Evolutionary conservation across 495 filamentous ascomycete species (phyloP).

Genomic region (Hypoxylon lenormandii): DNA sequence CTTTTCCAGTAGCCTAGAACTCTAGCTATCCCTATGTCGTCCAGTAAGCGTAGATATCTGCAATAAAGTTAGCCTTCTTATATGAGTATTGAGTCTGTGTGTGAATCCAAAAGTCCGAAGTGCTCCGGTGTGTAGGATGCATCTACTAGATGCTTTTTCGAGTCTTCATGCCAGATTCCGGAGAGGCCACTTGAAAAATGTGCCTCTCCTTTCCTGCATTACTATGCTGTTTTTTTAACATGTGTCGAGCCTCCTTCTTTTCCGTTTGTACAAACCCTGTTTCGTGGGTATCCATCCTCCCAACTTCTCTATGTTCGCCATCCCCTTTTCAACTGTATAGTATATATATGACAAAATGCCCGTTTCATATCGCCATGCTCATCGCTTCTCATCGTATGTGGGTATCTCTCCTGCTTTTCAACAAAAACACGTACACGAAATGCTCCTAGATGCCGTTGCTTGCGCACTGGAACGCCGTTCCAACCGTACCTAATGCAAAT

Average conservation of each 20-base stretch:
- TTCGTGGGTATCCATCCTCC: neutral
- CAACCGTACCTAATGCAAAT: conserved; percentile 66
- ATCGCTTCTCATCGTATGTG: conserved; percentile 11
- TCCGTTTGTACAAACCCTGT: neutral
- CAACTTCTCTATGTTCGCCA: conserved; percentile 9
- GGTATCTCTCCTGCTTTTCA: conserved; percentile 36
- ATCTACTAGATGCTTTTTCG: conserved; percentile 36
- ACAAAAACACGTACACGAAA: conserved; percentile 29
- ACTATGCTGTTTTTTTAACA: conserved; percentile 41
- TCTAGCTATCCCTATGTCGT: neutral
- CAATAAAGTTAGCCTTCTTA: conserved; percentile 19
- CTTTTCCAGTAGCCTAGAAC: neutral
- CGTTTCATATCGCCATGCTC: conserved; percentile 7
- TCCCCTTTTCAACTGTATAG: conserved; percentile 3
- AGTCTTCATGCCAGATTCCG: conserved; percentile 42
- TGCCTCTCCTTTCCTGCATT: conserved; percentile 44
- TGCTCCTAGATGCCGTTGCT: conserved; percentile 65
- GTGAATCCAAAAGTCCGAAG: neutral
- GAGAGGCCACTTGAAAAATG: conserved; percentile 20
- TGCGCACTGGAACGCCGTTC: conserved; percentile 72
- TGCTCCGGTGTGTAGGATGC: conserved; percentile 5
- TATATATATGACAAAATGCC: conserved; percentile 12
- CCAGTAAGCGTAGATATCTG: conserved; percentile 6
- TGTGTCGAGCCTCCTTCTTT: conserved; percentile 17
- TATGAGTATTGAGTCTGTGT: conserved; percentile 10